Conservation (phyloP, 805 yeast genomes). For the Pichia thaimueangensis region DNA sequence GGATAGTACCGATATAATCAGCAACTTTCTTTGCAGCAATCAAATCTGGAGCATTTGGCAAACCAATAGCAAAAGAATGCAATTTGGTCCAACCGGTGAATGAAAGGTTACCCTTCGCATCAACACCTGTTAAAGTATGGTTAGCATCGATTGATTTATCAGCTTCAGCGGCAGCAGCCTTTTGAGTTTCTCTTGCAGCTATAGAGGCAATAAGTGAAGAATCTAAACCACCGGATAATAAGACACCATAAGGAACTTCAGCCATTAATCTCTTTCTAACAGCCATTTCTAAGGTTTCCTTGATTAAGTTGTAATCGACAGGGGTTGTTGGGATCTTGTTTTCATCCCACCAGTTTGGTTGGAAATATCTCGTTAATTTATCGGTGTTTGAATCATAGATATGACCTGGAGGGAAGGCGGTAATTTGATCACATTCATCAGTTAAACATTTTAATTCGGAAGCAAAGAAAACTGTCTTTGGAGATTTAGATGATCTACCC, state of each 20-base stretch:
- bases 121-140: slow-evolving; percentile 84
- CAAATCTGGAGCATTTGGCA: slow-evolving; percentile 97
- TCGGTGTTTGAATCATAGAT: slow-evolving; percentile 90
- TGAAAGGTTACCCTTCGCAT: slow-evolving; percentile 77
- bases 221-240: slow-evolving; percentile 95
- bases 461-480: slow-evolving; percentile 82
- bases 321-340: slow-evolving; percentile 64
- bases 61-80: slow-evolving; percentile 95
- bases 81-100: slow-evolving; percentile 69
- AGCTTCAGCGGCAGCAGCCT: slow-evolving; percentile 53
- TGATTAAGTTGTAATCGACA: slow-evolving; percentile 63
- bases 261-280: slow-evolving; percentile 99
- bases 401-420: slow-evolving; percentile 98
- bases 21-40: slow-evolving; percentile 96
- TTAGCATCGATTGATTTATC: slow-evolving; percentile 42
- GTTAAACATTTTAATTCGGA: slow-evolving; percentile 90
- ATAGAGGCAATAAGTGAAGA: slow-evolving; percentile 94
- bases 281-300: slow-evolving; percentile 83
- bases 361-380: slow-evolving; percentile 78
- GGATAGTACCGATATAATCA: slow-evolving; percentile 89
- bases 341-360: slow-evolving; percentile 94
- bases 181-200: slow-evolving; percentile 92
- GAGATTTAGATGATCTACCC: slow-evolving; percentile 70
- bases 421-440: slow-evolving; percentile 89
- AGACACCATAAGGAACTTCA: slow-evolving; percentile 98